phyloP scores from a whole-genome alignment of 805 yeast genomes.

The Candida khao-thaluensis region DNA sequence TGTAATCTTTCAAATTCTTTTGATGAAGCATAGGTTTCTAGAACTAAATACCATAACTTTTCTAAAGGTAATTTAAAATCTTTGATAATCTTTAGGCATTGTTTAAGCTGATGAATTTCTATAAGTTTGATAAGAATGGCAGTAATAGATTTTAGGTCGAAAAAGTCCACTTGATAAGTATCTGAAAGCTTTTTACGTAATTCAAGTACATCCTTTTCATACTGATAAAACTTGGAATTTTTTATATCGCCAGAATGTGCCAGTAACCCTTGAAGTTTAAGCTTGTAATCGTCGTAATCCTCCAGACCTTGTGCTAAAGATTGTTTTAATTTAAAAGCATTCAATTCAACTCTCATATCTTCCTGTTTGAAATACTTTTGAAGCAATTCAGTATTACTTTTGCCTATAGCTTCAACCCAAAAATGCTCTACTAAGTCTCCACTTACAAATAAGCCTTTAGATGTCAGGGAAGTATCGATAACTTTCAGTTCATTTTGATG shows the following conservation, averaged over 20 bases:
- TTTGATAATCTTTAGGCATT: slow-evolving; percentile 28
- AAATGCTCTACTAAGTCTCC: slow-evolving; percentile 40
- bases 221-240: slow-evolving; percentile 21
- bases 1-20: slow-evolving; percentile 36
- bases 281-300: slow-evolving; percentile 23
- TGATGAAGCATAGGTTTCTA: slow-evolving; percentile 27
- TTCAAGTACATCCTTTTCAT: slow-evolving; percentile 33
- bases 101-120: slow-evolving; percentile 37
- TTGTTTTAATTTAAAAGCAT: slow-evolving; percentile 17
- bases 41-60: slow-evolving; percentile 35
- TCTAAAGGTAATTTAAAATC: slow-evolving; percentile 32
- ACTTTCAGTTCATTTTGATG: slow-evolving; percentile 43
- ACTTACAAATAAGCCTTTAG: slow-evolving; percentile 23
- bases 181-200: slow-evolving; percentile 32
- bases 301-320: slow-evolving; percentile 17
- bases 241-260: slow-evolving; percentile 22
- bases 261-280: slow-evolving; percentile 22
- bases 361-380: slow-evolving; percentile 32
- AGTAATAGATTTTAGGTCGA: slow-evolving; percentile 24
- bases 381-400: slow-evolving; percentile 20
- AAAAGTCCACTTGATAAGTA: slow-evolving; percentile 33
- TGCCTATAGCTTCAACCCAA: slow-evolving; percentile 35
- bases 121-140: slow-evolving; percentile 28
- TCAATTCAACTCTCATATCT: slow-evolving; percentile 26
- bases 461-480: slow-evolving; percentile 28